These are phyloP conservation scores for Mediolabrus comicus DNA, from an alignment of 108 stramenopile species.

Conservation along the genomic window DNA sequence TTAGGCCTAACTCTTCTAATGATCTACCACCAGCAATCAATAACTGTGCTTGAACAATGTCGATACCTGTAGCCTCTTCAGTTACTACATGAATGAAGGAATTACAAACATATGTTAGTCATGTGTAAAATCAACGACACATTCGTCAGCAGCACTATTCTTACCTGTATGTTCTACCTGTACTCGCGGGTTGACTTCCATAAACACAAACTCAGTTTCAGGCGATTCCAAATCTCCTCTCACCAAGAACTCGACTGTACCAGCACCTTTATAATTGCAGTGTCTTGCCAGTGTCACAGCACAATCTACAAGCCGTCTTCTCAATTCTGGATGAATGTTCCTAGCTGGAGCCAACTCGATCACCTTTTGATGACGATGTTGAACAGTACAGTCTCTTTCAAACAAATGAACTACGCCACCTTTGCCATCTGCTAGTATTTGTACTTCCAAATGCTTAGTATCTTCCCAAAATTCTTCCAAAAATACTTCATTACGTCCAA, in stretches of 20 bases:
- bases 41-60: slow-evolving; percentile 85
- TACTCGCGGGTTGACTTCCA: slow-evolving; percentile 89
- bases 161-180: slow-evolving; percentile 86
- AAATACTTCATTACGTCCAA: slow-evolving; percentile 82
- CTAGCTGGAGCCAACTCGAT: slow-evolving; percentile 91
- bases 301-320: slow-evolving; percentile 64
- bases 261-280: slow-evolving; percentile 83
- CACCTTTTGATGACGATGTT: slow-evolving; percentile 97
- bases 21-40: slow-evolving; percentile 69
- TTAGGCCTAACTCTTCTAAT: slow-evolving; percentile 62
- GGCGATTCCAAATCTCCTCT: slow-evolving; percentile 60
- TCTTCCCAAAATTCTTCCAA: slow-evolving; percentile 85
- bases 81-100: slow-evolving; percentile 52
- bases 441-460: slow-evolving; percentile 96
- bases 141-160: neutral
- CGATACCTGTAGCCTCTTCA: slow-evolving; percentile 82
- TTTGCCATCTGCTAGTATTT: slow-evolving; percentile 82
- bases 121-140: neutral
- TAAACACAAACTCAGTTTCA: slow-evolving; percentile 70
- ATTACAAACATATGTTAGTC: neutral
- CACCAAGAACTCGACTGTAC: slow-evolving; percentile 88
- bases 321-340: slow-evolving; percentile 41
- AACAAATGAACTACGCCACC: slow-evolving; percentile 80
- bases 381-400: slow-evolving; percentile 97
- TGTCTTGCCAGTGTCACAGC: slow-evolving; percentile 70